Percentiles rank a stretch among this genome's conserved stretches.
These are phyloP conservation scores for Colletotrichum navitas DNA, from an alignment of 2,329 filamentous ascomycete genomes.

Conservation along the genomic window DNA sequence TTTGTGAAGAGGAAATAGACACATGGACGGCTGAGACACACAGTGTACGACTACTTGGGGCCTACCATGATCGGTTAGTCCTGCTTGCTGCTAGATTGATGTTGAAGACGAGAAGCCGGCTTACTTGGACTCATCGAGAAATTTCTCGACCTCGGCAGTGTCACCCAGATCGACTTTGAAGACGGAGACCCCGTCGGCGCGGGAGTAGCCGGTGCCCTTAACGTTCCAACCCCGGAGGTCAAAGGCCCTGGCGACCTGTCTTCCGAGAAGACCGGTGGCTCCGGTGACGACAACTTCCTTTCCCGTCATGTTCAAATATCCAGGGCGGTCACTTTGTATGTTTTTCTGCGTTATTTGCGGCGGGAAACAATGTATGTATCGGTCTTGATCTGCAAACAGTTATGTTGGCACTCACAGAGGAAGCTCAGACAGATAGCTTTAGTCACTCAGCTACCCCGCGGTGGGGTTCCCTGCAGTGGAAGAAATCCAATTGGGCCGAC, in stretches of 20 bases:
- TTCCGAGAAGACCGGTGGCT: conserved; percentile 85
- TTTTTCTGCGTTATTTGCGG: neutral
- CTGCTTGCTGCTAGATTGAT: neutral
- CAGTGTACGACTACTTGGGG: conserved; percentile 86
- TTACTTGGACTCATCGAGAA: conserved; percentile 68
- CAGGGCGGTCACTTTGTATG: neutral
- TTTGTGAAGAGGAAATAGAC: neutral
- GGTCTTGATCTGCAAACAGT: neutral
- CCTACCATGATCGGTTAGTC: conserved; percentile 55
- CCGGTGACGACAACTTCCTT: conserved; percentile 82
- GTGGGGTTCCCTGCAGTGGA: conserved; percentile 25
- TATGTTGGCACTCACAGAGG: neutral
- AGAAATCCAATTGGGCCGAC: conserved; percentile 32
- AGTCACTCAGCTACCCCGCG: conserved; percentile 35
- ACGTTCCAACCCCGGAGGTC: conserved; percentile 75
- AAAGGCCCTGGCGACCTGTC: conserved; percentile 81
- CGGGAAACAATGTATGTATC: neutral
- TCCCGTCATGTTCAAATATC: conserved; percentile 47
- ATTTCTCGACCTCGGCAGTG: conserved; percentile 59
- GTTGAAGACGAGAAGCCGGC: conserved; percentile 43
- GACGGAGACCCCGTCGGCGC: conserved; percentile 77
- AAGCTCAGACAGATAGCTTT: conserved; percentile 32
- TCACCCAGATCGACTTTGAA: conserved; percentile 69
- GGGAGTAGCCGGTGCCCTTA: conserved; percentile 79
- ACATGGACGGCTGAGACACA: conserved; percentile 55